Percentiles rank a stretch among this genome's conserved stretches.
Conservation (phyloP, 1,284 basidiomycete genomes). For the Mycosarcoma maydis region DNA sequence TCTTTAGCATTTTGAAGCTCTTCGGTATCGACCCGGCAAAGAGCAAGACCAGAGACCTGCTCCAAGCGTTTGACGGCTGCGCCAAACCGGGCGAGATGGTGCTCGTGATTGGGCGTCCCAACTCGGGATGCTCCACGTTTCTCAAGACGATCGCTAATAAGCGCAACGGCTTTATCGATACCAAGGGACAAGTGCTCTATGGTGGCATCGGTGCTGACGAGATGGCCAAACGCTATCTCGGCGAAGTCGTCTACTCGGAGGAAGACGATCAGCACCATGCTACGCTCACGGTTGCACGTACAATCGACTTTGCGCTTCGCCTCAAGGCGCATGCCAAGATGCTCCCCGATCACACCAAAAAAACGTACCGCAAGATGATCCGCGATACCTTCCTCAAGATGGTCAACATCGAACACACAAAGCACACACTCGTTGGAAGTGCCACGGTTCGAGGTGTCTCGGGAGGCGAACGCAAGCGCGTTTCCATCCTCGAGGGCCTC, state of each 20-base stretch:
- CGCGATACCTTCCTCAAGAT: conserved; percentile 73
- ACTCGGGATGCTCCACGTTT: conserved; percentile 79
- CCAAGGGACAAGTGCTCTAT: conserved; percentile 75
- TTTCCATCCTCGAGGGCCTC: conserved; percentile 78
- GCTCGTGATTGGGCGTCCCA: conserved; percentile 81
- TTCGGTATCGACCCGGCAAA: conserved; percentile 43
- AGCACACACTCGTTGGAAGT: conserved; percentile 77
- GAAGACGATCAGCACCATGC: conserved; percentile 80
- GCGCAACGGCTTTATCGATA: conserved; percentile 72
- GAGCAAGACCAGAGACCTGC: conserved; percentile 30
- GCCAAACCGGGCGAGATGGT: conserved; percentile 61
- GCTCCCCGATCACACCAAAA: conserved; percentile 70
- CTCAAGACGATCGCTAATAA: conserved; percentile 79
- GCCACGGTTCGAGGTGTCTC: conserved; percentile 81
- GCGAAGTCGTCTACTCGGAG: conserved; percentile 84
- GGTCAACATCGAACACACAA: conserved; percentile 79
- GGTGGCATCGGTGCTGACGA: conserved; percentile 72
- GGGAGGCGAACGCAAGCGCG: conserved; percentile 72
- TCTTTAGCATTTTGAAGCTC: conserved; percentile 40
- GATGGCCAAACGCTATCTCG: conserved; percentile 72
- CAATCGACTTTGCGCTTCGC: conserved; percentile 55
- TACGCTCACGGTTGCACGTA: conserved; percentile 73
- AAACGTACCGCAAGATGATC: conserved; percentile 71
- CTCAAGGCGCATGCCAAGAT: conserved; percentile 48
- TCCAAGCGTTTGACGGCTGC: conserved; percentile 51